These are phyloP conservation scores for Fusarium sp. DNA, from an alignment of 2,329 filamentous ascomycete genomes.

Conservation along the genomic window DNA sequence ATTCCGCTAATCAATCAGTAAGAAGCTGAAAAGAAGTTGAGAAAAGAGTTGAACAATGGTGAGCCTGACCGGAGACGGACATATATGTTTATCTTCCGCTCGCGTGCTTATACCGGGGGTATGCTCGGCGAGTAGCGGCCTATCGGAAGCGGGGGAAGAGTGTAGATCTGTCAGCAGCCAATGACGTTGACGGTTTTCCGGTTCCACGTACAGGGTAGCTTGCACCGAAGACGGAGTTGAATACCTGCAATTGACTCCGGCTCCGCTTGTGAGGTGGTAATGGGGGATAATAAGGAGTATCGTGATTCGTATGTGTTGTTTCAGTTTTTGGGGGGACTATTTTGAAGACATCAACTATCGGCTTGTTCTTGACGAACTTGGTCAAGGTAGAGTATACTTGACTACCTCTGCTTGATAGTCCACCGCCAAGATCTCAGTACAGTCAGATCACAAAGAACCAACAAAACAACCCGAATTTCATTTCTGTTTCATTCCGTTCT, in stretches of 20 bases:
- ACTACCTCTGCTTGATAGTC: not conserved
- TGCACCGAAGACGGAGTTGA: conserved; percentile 8
- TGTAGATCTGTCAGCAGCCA: conserved; percentile 15
- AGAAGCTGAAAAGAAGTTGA: not conserved
- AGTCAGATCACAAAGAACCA: not conserved
- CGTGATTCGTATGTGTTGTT: not conserved
- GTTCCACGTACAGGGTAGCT: conserved; percentile 10
- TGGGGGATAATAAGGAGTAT: not conserved
- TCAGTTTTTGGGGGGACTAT: not conserved
- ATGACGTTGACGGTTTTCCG: conserved; percentile 14
- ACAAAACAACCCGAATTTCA: not conserved
- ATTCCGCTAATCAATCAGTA: not conserved
- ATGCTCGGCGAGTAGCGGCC: conserved; percentile 18
- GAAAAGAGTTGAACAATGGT: not conserved
- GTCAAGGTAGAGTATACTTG: not conserved
- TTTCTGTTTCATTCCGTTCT: conserved; percentile 23
- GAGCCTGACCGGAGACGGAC: not conserved
- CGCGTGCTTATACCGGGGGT: not conserved
- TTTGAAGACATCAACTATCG: not conserved
- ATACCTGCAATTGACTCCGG: not conserved
- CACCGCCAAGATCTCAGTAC: not conserved
- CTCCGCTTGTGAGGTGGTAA: not conserved
- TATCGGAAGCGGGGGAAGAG: conserved; percentile 7
- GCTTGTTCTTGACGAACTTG: not conserved
- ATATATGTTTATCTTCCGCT: not conserved